phyloP scores from a whole-genome alignment of 441 rosid species.

The Croton laevigatus region DNA sequence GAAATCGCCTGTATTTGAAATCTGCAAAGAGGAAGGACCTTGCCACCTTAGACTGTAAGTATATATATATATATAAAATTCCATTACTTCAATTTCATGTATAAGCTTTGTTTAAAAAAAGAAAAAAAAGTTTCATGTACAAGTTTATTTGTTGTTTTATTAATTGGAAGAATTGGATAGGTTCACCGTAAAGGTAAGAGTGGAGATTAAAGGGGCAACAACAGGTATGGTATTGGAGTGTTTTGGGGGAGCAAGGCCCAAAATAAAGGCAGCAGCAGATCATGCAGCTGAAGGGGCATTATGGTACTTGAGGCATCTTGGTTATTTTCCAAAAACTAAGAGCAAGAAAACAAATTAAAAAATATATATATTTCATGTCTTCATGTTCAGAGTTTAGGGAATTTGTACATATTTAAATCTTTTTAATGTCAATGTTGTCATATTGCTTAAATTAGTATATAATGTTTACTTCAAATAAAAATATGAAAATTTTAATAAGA shows the following conservation, averaged over 20 bases:
- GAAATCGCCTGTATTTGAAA: slow-evolving; percentile 49
- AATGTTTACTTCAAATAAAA: no score
- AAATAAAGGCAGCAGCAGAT: slow-evolving; percentile 60
- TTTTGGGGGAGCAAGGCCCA: slow-evolving; percentile 39
- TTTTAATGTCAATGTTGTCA: no score
- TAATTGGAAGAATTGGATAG: slow-evolving; percentile 25
- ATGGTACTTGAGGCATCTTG: slow-evolving; percentile 52
- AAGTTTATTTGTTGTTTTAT: background rate
- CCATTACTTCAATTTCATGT: background rate
- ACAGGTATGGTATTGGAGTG: slow-evolving; percentile 37
- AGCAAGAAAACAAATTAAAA: background rate
- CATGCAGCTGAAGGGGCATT: slow-evolving; percentile 68
- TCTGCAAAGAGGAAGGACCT: slow-evolving; percentile 50
- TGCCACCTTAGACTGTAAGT: slow-evolving; percentile 44
- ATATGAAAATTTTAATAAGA: no score
- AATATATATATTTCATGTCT: no score
- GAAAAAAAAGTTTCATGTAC: background rate
- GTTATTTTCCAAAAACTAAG: slow-evolving; percentile 28
- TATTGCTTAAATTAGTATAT: no score
- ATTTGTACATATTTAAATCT: no score
- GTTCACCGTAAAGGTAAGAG: slow-evolving; percentile 45
- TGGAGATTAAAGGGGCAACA: slow-evolving; percentile 35
- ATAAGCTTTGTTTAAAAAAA: no score
- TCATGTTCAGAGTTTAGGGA: no score
- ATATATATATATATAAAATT: no score